A percentile compares a stretch with the other conserved stretches of the same genome.
phyloP scores from a whole-genome alignment of 2,329 filamentous ascomycete genomes.

The Talaromyces piceae region DNA sequence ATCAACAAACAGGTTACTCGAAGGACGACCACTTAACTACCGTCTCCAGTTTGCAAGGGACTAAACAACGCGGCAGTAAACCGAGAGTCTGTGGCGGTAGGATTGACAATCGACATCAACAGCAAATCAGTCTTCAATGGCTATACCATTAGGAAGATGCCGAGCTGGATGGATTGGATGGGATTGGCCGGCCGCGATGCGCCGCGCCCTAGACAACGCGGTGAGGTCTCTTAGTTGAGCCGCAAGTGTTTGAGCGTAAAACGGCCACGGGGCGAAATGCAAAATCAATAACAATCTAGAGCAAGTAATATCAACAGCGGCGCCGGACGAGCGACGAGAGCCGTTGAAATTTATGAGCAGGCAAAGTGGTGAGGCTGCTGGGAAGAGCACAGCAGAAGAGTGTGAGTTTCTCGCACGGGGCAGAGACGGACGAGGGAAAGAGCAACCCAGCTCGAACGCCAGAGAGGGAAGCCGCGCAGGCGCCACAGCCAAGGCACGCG shows the following conservation, averaged over 20 bases:
- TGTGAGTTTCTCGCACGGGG: neutral
- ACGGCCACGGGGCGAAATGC: no score
- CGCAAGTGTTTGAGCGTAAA: no score
- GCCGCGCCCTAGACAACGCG: slow-evolving; percentile 3
- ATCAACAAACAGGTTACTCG: neutral
- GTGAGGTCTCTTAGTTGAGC: slow-evolving; percentile 1
- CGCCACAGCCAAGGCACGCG: neutral
- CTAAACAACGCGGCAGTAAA: no score
- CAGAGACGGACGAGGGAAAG: neutral
- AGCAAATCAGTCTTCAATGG: neutral
- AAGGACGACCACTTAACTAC: neutral
- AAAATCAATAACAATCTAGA: no score
- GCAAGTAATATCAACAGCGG: no score
- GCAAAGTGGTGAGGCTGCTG: no score
- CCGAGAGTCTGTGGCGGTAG: no score
- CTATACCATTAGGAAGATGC: neutral
- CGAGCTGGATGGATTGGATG: neutral
- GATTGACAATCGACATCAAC: neutral
- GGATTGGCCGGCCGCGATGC: neutral
- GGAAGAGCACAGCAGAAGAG: no score
- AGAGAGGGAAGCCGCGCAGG: neutral
- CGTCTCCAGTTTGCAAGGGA: no score
- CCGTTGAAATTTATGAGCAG: no score
- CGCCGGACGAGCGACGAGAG: no score
- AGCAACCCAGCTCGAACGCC: neutral